Base-by-base conservation (phyloP, 305 asterid species). In the Fraxinus nigra region DNA sequence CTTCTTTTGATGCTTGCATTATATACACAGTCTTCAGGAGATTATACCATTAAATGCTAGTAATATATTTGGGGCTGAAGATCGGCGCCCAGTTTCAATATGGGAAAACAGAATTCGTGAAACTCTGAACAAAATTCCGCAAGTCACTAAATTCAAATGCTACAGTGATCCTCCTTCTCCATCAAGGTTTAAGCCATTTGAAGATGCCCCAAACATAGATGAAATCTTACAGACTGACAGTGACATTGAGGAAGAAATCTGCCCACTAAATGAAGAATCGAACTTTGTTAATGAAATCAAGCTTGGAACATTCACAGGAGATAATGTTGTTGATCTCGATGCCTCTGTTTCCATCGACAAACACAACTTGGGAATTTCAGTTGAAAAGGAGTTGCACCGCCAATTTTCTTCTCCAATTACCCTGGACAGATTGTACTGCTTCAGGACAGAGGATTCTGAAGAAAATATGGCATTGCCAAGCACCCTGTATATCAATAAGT, bases 1-100 rank as follows among this genome's bases (percentile, higher is more conserved):
- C 75, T 69, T 30, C 75, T 28, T 69, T 30, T 69, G 75, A 69
- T 69, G 75, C 4, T 7, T 69, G 75, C 75, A 69, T 69, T 69
- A 22, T 30, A 28, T 83, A 81, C 79, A 59, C 85, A 97, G 99
- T 78, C 89, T 97, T 85, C 99, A 97, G 94, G 99, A 97, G 93
- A 88, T 97, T 79, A 93, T 97, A 76, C 98, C 98, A 63, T 86
- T 97, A 82, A 97, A 91, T 89, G 98, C 99, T 82, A 97, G 98
- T 9, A 94, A 95, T 79, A 89, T 97, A 80, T 92, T 97, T 83
- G 98, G 98, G 34, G 91, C 98, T 78, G 98, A 97, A 86, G 98
- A 95, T 79, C 89, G 72, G 82, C 93, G 95, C n/a, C 97, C 98
- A 26, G 94, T 92, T 85, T 40, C 93, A 81, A 89, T 88, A 89